A percentile compares a stretch with the other conserved stretches of the same genome.
Evolutionary conservation across 148 eudicot species (phyloP).

Genomic region (Arctostaphylos glauca): DNA sequence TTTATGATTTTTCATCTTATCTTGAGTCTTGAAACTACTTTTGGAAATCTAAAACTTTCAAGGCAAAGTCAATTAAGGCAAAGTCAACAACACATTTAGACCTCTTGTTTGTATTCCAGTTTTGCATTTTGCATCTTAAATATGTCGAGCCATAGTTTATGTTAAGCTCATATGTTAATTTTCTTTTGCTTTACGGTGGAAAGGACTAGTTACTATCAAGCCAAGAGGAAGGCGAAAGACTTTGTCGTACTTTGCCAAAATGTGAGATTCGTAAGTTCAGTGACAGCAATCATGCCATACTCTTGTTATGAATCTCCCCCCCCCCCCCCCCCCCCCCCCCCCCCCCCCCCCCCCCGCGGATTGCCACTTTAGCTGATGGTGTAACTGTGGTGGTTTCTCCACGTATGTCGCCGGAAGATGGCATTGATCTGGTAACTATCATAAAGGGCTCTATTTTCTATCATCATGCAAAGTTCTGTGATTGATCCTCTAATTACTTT

Average conservation of each 20-base stretch:
- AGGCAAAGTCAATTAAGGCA: no score
- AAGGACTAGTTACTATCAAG: constrained; percentile 58
- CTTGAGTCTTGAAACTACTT: neutral
- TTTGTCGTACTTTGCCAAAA: constrained; percentile 40
- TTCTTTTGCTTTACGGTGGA: constrained; percentile 36
- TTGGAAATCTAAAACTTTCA: neutral
- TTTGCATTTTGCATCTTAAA: neutral
- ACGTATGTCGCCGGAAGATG: constrained; percentile 39
- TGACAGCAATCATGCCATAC: constrained; percentile 62
- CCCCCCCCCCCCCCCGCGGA: neutral
- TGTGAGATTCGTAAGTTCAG: constrained; percentile 62
- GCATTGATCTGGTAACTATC: constrained; percentile 42
- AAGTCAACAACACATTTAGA: neutral
- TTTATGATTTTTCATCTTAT: neutral
- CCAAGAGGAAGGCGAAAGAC: constrained; percentile 70
- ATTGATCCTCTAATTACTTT: constrained; percentile 40
- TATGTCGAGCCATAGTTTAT: neutral
- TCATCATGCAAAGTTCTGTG: constrained; percentile 38
- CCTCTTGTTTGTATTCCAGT: constrained; percentile 1
- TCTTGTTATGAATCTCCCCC: constrained; percentile 2
- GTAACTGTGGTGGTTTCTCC: neutral
- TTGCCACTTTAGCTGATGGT: neutral
- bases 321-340: neutral
- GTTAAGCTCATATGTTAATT: neutral
- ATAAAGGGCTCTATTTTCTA: constrained; percentile 49